Conservation (phyloP, 164 flowering plant genomes). For the Echeveria elegans region DNA sequence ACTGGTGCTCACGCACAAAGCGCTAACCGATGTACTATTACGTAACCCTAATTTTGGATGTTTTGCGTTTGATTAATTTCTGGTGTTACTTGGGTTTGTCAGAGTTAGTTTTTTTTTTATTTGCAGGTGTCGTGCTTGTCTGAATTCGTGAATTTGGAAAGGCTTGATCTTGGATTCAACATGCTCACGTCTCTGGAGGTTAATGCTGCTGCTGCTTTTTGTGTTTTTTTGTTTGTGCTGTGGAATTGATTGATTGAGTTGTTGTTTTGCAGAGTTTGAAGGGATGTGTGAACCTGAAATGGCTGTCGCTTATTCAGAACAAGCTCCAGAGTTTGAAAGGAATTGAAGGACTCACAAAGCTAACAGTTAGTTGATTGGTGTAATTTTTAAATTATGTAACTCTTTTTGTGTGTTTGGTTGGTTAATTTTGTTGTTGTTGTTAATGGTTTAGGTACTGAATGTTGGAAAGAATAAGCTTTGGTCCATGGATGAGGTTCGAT, state of each 20-base stretch:
- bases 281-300: slow-evolving; percentile 63
- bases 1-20: slow-evolving; percentile 52
- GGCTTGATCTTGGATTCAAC: slow-evolving; percentile 68
- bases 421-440: neutral
- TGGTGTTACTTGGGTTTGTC: neutral
- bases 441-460: slow-evolving; percentile 59
- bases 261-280: slow-evolving; percentile 42
- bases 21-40: slow-evolving; percentile 78
- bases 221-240: neutral
- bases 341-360: slow-evolving; percentile 59
- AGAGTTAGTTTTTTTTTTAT: neutral
- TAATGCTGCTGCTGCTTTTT: neutral
- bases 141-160: slow-evolving; percentile 63
- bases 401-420: neutral
- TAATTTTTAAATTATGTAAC: neutral
- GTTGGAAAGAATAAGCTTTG: slow-evolving; percentile 74
- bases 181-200: slow-evolving; percentile 71
- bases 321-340: slow-evolving; percentile 74
- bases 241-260: neutral
- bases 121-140: slow-evolving; percentile 60
- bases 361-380: slow-evolving; percentile 40
- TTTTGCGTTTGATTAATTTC: neutral
- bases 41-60: neutral
- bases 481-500: slow-evolving; percentile 58
- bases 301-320: slow-evolving; percentile 75